phyloP scores from a whole-genome alignment of 257 asterid genomes.

The Gardenia jasminoides region DNA sequence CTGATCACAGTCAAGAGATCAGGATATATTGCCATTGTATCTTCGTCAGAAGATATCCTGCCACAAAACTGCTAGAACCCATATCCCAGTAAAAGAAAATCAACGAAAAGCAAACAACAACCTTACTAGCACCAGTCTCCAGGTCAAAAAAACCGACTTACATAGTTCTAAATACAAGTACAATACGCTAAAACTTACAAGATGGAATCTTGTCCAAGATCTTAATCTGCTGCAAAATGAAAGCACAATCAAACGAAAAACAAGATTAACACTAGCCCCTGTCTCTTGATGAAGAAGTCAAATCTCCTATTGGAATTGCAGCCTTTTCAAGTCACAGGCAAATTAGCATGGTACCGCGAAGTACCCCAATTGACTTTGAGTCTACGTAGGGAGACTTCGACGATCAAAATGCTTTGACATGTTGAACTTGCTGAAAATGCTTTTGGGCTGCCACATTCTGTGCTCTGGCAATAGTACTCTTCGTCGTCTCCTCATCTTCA shows the following conservation, averaged over 20 bases:
- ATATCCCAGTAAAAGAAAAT: neutral
- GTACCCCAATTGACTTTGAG: neutral
- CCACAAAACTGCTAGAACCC: neutral
- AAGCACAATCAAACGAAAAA: too few species aligned
- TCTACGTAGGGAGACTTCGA: neutral
- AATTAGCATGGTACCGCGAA: neutral
- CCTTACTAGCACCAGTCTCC: neutral
- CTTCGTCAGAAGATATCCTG: neutral
- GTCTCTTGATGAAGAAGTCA: neutral
- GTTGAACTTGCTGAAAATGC: constrained; percentile 38
- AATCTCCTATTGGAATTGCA: neutral
- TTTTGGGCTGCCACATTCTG: constrained; percentile 31
- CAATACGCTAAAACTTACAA: neutral
- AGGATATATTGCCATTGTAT: neutral
- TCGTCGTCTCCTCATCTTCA: constrained; percentile 2
- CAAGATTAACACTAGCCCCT: neutral
- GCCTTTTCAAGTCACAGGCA: neutral
- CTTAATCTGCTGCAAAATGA: too few species aligned
- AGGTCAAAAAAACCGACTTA: too few species aligned
- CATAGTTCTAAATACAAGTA: too few species aligned
- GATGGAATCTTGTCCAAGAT: neutral
- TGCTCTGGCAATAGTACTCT: constrained; percentile 1
- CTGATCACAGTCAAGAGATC: neutral
- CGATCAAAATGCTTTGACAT: constrained; percentile 17
- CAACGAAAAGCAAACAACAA: neutral